Percentiles rank a stretch among this genome's conserved stretches.
Evolutionary conservation across 352 stramenopile genomes (phyloP).

Genomic region (Albugo candida): DNA sequence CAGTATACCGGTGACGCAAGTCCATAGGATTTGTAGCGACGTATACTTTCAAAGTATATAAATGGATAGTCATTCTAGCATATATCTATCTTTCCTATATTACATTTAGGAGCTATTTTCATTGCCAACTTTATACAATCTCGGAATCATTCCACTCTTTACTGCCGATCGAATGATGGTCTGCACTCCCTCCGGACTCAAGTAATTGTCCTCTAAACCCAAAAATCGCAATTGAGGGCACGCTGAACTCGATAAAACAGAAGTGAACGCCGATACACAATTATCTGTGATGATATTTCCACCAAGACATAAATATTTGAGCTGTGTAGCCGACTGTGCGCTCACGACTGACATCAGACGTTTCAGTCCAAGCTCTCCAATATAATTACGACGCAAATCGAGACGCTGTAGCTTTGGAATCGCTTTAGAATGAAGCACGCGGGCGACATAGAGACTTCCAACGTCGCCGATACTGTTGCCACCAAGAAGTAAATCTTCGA

Average conservation of each 20-base stretch:
- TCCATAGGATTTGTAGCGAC: too few relatives aligned
- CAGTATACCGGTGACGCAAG: too few relatives aligned
- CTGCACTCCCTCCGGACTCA: slow-evolving; percentile 38
- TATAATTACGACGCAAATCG: slow-evolving; percentile 50
- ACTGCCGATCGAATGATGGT: slow-evolving; percentile 35
- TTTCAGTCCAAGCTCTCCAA: slow-evolving; percentile 33
- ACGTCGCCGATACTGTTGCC: slow-evolving; percentile 47
- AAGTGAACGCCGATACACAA: slow-evolving; percentile 27
- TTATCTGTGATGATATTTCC: slow-evolving; percentile 72
- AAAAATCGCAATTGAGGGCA: slow-evolving; percentile 44
- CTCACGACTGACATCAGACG: slow-evolving; percentile 18
- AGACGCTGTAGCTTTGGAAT: slow-evolving; percentile 22
- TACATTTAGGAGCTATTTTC: slow-evolving; percentile 9
- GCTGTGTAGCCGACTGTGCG: slow-evolving; percentile 4
- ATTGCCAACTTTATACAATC: slow-evolving; percentile 27
- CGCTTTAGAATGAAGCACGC: slow-evolving; percentile 16
- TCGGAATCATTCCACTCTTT: slow-evolving; percentile 19
- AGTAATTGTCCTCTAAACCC: slow-evolving; percentile 64
- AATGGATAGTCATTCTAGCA: too few relatives aligned
- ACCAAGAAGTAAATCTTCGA: slow-evolving; percentile 35
- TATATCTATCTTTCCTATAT: not conserved
- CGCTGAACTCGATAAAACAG: slow-evolving; percentile 13
- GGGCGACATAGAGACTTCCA: slow-evolving; percentile 23
- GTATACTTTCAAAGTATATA: too few relatives aligned
- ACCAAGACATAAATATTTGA: slow-evolving; percentile 56